A percentile compares a stretch with the other conserved stretches of the same genome.
Conservation (phyloP, 2,329 filamentous ascomycete species). For the Exophiala aquamarina region DNA sequence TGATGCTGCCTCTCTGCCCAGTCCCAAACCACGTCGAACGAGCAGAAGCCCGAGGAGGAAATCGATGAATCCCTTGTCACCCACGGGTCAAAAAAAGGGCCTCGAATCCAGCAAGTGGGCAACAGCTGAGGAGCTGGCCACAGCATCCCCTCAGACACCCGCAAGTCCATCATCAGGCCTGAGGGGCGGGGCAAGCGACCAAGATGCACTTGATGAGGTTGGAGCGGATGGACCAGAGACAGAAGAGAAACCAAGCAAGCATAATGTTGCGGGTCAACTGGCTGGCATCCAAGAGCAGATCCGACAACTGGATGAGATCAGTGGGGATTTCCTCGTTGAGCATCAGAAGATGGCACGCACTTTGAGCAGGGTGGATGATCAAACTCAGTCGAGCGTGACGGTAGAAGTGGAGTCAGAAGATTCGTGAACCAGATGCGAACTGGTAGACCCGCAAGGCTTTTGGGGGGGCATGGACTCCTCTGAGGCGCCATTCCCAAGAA, state of each 20-base stretch:
- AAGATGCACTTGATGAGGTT: constrained; percentile 34
- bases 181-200: constrained; percentile 33
- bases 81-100: constrained; percentile 26
- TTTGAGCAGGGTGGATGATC: constrained; percentile 20
- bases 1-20: constrained; percentile 11
- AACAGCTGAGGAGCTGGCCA: constrained; percentile 18
- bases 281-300: constrained; percentile 40
- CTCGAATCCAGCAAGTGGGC: constrained; percentile 45
- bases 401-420: background rate
- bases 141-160: background rate
- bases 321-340: constrained; percentile 46
- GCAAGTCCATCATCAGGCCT: constrained; percentile 14
- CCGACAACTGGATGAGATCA: constrained; percentile 33
- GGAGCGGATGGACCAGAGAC: background rate
- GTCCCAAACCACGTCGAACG: constrained; percentile 15
- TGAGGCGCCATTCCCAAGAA: too few species aligned
- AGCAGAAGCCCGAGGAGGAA: constrained; percentile 24
- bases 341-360: constrained; percentile 30
- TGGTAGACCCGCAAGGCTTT: too few species aligned
- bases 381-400: constrained; percentile 1
- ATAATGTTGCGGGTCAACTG: constrained; percentile 37
- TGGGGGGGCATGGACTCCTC: too few species aligned
- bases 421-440: too few species aligned
- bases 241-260: constrained; percentile 22
- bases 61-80: constrained; percentile 19